phyloP scores from a whole-genome alignment of 805 yeast genomes.

The Candida corydali region DNA sequence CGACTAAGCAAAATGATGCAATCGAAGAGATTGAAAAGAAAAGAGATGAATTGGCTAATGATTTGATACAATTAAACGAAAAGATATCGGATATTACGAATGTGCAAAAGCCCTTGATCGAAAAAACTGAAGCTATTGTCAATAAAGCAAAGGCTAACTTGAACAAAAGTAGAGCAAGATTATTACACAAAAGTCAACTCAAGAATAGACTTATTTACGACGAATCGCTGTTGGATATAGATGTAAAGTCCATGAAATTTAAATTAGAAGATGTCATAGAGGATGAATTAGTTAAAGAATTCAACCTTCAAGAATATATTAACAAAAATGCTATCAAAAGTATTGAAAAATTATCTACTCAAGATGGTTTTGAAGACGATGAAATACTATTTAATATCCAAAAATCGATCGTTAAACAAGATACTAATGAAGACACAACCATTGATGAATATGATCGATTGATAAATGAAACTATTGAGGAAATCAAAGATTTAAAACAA shows the following conservation, averaged over 20 bases:
- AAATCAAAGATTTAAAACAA: conserved; percentile 25
- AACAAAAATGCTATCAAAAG: conserved; percentile 1
- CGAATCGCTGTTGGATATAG: background rate
- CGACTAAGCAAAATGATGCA: conserved; percentile 8
- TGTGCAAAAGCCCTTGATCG: conserved; percentile 33
- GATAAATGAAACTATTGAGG: conserved; percentile 19
- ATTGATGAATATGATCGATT: conserved; percentile 30
- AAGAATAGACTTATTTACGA: conserved; percentile 1
- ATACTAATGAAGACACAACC: conserved; percentile 13
- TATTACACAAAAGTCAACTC: background rate
- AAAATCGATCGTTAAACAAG: conserved; percentile 14
- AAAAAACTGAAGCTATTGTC: conserved; percentile 26
- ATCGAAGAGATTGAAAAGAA: conserved; percentile 18
- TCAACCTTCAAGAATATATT: conserved; percentile 8
- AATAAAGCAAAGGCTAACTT: conserved; percentile 18
- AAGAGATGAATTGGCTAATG: conserved; percentile 15
- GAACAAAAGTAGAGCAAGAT: conserved; percentile 1
- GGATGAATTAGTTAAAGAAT: conserved; percentile 14
- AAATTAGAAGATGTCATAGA: conserved; percentile 11
- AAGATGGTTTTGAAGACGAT: conserved; percentile 3
- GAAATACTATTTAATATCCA: conserved; percentile 22
- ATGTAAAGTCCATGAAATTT: background rate
- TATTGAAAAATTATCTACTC: background rate
- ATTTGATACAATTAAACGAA: conserved; percentile 13
- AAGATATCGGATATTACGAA: conserved; percentile 23